These are phyloP conservation scores for Nissolia schottii DNA, from an alignment of 306 rosid genomes.

Conservation along the genomic window DNA sequence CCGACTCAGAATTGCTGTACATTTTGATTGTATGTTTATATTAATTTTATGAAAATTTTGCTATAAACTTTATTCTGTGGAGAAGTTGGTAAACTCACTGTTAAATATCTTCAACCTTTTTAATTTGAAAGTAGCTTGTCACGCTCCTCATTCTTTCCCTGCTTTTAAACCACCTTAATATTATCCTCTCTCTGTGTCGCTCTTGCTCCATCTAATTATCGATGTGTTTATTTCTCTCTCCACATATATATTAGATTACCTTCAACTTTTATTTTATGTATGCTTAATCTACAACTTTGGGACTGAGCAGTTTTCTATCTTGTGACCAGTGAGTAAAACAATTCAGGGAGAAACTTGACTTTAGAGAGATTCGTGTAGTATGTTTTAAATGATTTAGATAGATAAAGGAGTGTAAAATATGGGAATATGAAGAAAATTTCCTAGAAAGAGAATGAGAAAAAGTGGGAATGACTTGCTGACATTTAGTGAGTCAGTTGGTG, in stretches of 20 bases:
- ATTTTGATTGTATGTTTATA: background rate
- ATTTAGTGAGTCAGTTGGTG: background rate
- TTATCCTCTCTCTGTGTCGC: background rate
- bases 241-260: background rate
- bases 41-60: background rate
- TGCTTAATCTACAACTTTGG: background rate
- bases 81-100: background rate
- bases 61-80: background rate
- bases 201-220: background rate
- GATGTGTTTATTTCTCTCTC: background rate
- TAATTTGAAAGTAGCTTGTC: background rate
- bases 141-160: background rate
- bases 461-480: background rate
- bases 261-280: slow-evolving; percentile 6
- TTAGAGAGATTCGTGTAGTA: background rate
- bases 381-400: background rate
- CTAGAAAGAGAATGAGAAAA: background rate
- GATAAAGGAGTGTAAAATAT: background rate
- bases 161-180: background rate
- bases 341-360: background rate
- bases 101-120: background rate
- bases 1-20: background rate
- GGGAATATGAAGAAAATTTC: slow-evolving; percentile 3
- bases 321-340: background rate
- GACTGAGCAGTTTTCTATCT: background rate